Base-by-base conservation (phyloP, 2,329 filamentous ascomycete genomes). In the Ceratocystis alfenasii region DNA sequence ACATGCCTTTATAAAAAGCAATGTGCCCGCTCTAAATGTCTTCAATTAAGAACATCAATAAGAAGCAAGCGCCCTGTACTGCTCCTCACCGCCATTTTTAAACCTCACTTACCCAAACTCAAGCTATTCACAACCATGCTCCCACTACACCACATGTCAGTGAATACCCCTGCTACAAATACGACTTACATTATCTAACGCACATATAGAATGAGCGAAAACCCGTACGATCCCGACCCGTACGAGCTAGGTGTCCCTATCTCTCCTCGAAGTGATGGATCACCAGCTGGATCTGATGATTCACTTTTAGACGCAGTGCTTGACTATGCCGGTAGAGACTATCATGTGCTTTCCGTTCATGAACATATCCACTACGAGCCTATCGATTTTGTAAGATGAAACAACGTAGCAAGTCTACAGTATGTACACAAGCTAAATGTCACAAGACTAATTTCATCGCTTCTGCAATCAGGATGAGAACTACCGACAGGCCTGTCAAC, bases 341-440 rank as follows among this genome's bases (percentile, higher is more conserved):
- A 62, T 20, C 63, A 65, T 25, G 61, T 59, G 20, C 17, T 25
- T 28, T 30, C 46, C 28, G 25, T 65, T 17, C 46, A 63, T 12
- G 60, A 65, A 3, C 28, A 63, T 20, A 55, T 67, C 5, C 62
- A 65, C 59, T 67, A 65, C 30, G 36, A 67, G 46, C 66, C 66
- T 15, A 48, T 63, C 2, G 66, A 67, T n/a, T 50, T 41, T 17
- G 66, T 67, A 63, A 63, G 63, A 25, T 65, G 60, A 63, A 60
- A 33, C 28, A 15, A 10, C 5, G 28, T 30, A 17, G n/a, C 22
- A 28, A 22, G 8, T 25, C 12, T 25, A 3, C 25, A 17, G 7
- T 5, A 33, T 5, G n/a, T 20, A 20, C 55, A n/a, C 12, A n/a
- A 20, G 33, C 20, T 17, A 8, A 2, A 5, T 36, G n/a, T 41